Percentiles rank a stretch among this genome's conserved stretches.
Evolutionary conservation across 2,329 filamentous ascomycete species (phyloP).

Genomic region (Epicoccum nigrum): DNA sequence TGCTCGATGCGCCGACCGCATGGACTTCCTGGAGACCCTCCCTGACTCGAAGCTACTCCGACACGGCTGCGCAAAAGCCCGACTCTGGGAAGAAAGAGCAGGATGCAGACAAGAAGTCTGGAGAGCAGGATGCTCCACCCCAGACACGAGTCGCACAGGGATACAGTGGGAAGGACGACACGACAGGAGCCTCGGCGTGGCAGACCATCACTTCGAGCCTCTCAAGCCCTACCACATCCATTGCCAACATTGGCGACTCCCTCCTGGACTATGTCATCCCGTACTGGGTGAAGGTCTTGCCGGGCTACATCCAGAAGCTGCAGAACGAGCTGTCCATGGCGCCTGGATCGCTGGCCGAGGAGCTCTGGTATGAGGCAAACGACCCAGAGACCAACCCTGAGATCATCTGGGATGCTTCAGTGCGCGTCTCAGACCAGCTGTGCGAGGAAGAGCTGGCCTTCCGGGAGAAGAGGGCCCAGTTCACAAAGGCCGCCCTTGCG

Average conservation of each 20-base stretch:
- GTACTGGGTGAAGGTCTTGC: slow-evolving; percentile 79
- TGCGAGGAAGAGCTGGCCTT: slow-evolving; percentile 85
- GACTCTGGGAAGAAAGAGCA: slow-evolving; percentile 24
- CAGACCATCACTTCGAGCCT: slow-evolving; percentile 41
- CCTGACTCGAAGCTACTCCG: slow-evolving; percentile 17
- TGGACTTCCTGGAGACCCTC: slow-evolving; percentile 28
- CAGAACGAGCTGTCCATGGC: slow-evolving; percentile 87
- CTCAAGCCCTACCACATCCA: slow-evolving; percentile 35
- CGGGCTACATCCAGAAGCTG: slow-evolving; percentile 78
- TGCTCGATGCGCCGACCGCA: slow-evolving; percentile 37
- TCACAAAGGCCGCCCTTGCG: slow-evolving; percentile 76
- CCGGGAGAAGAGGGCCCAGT: slow-evolving; percentile 68
- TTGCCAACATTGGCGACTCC: slow-evolving; percentile 53
- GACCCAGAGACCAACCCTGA: slow-evolving; percentile 85
- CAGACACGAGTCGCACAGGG: slow-evolving; percentile 40
- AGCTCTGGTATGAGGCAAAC: slow-evolving; percentile 91
- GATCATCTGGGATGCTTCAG: slow-evolving; percentile 78
- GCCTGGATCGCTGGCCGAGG: slow-evolving; percentile 84
- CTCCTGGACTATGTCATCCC: slow-evolving; percentile 77
- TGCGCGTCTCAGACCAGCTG: slow-evolving; percentile 80
- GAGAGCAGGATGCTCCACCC: slow-evolving; percentile 42
- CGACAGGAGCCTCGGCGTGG: slow-evolving; percentile 38
- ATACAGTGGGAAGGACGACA: slow-evolving; percentile 29
- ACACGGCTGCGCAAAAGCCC: slow-evolving; percentile 25
- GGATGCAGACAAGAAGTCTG: slow-evolving; percentile 23